phyloP scores from a whole-genome alignment of 257 asterid genomes.

The Ilex aquifolium region DNA sequence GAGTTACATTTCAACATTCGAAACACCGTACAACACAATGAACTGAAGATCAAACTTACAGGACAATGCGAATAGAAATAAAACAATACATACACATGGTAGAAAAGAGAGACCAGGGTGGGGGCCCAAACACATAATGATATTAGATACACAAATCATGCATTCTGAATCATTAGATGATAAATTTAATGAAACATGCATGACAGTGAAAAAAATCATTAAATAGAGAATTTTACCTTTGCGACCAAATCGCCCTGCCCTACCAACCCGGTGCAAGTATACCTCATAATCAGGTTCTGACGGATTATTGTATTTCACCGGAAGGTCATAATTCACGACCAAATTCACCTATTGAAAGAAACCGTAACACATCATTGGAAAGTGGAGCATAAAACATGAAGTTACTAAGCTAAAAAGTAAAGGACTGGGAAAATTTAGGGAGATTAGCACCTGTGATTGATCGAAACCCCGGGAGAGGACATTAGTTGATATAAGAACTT shows the following conservation, averaged over 20 bases:
- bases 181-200: not conserved
- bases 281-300: constrained; percentile 82
- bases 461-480: too few species aligned
- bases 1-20: too few species aligned
- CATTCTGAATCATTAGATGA: not conserved
- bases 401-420: not conserved
- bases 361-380: not conserved
- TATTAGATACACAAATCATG: too few species aligned
- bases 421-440: too few species aligned
- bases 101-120: too few species aligned
- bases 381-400: constrained; percentile 6
- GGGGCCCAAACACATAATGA: too few species aligned
- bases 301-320: constrained; percentile 34
- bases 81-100: too few species aligned
- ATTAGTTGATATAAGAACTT: too few species aligned
- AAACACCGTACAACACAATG: too few species aligned
- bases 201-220: not conserved
- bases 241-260: constrained; percentile 99
- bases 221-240: constrained; percentile 45
- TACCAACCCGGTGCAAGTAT: constrained; percentile 89
- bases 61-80: too few species aligned
- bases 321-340: constrained; percentile 89
- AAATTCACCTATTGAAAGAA: constrained; percentile 63
- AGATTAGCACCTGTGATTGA: too few species aligned
- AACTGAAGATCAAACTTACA: too few species aligned